Conservation (phyloP, 1,284 basidiomycete genomes). For the Sporisorium sorghi region DNA sequence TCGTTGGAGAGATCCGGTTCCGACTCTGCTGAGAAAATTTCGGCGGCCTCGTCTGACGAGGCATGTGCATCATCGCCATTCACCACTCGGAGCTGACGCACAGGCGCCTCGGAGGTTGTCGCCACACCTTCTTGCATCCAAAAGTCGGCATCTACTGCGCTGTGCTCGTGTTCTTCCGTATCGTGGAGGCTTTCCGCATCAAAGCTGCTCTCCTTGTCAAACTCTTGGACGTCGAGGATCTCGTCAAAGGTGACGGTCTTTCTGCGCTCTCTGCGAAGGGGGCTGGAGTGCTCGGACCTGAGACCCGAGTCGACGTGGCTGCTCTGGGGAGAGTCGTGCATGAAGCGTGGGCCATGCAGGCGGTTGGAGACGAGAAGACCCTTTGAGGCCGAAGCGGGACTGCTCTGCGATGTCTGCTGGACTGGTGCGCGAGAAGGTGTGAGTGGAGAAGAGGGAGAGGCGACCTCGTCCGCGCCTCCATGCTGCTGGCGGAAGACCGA, state of each 20-base stretch:
- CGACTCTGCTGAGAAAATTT: conserved; percentile 28
- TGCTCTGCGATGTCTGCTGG: not conserved
- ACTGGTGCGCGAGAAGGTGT: conserved; percentile 9
- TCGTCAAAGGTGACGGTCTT: conserved; percentile 85
- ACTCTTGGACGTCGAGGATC: conserved; percentile 85
- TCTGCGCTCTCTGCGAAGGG: conserved; percentile 44
- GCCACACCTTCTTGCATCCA: conserved; percentile 19
- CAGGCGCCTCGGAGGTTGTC: not conserved
- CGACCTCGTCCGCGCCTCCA: conserved; percentile 55
- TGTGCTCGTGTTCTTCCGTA: conserved; percentile 16
- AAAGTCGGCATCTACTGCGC: conserved; percentile 27
- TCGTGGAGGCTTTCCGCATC: conserved; percentile 51
- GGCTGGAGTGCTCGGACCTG: conserved; percentile 7
- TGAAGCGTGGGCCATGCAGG: conserved; percentile 78
- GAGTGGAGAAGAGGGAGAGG: conserved; percentile 16
- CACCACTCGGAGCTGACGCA: conserved; percentile 40
- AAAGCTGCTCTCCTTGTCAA: conserved; percentile 64
- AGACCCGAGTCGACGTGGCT: conserved; percentile 1
- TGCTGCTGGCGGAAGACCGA: conserved; percentile 75
- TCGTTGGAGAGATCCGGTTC: conserved; percentile 48
- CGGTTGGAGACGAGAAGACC: conserved; percentile 83
- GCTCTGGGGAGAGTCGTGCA: conserved; percentile 23
- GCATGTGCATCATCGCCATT: conserved; percentile 23
- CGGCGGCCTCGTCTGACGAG: conserved; percentile 17
- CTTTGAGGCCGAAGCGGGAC: conserved; percentile 70